Percentiles rank a stretch among this genome's conserved stretches.
Evolutionary conservation across 805 yeast species (phyloP).

Genomic region (Millerozyma acaciae): DNA sequence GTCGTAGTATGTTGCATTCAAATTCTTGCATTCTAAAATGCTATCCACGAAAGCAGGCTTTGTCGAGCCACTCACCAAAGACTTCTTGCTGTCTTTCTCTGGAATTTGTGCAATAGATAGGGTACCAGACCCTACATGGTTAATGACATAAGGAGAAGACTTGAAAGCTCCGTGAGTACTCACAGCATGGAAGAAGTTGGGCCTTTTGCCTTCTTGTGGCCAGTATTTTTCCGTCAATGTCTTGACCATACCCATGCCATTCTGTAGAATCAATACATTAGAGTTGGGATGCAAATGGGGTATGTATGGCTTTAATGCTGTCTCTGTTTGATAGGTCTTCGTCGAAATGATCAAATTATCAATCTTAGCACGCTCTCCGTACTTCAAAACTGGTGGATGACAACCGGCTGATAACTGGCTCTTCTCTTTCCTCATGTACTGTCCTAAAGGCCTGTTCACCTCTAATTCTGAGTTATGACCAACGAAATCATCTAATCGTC

Average conservation of each 20-base stretch:
- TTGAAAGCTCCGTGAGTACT: constrained; percentile 81
- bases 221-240: constrained; percentile 50
- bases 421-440: constrained; percentile 12
- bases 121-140: constrained; percentile 72
- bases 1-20: constrained; percentile 25
- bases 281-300: constrained; percentile 47
- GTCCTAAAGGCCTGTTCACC: constrained; percentile 18
- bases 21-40: constrained; percentile 17
- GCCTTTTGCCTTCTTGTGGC: constrained; percentile 45
- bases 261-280: constrained; percentile 68
- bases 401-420: constrained; percentile 19
- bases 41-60: constrained; percentile 19
- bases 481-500: constrained; percentile 38
- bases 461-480: constrained; percentile 37
- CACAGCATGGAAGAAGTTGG: constrained; percentile 68
- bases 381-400: constrained; percentile 14
- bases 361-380: constrained; percentile 24
- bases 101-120: constrained; percentile 60
- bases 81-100: constrained; percentile 8
- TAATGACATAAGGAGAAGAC: constrained; percentile 22
- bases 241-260: constrained; percentile 75
- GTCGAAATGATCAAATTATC: constrained; percentile 69
- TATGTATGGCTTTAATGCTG: constrained; percentile 56
- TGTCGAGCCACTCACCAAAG: constrained; percentile 11
- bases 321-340: constrained; percentile 69